These are phyloP conservation scores for Metschnikowia henanensis DNA, from an alignment of 805 yeast genomes.

Conservation along the genomic window DNA sequence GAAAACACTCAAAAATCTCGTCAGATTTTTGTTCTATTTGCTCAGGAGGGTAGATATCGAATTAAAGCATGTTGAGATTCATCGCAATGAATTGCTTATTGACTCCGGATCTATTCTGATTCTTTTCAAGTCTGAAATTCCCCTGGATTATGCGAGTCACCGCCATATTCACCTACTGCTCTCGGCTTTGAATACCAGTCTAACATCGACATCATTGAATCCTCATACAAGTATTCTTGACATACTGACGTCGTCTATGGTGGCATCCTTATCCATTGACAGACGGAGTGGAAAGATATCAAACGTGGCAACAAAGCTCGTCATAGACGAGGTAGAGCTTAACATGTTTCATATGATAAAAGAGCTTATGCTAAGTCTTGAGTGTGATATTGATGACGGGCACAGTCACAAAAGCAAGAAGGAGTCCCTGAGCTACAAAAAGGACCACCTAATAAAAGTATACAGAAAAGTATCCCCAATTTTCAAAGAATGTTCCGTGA, in stretches of 20 bases:
- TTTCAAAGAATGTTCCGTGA: constrained; percentile 16
- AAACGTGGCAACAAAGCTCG: constrained; percentile 8
- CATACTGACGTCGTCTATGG: constrained; percentile 10
- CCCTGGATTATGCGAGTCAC: not conserved
- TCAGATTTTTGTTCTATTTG: not conserved
- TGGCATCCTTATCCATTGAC: constrained; percentile 7
- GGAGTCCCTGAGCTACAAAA: not conserved
- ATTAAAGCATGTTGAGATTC: constrained; percentile 2
- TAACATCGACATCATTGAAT: not conserved
- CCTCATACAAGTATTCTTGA: not conserved
- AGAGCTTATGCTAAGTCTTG: not conserved
- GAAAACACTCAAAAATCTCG: not conserved
- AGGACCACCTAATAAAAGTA: constrained; percentile 2
- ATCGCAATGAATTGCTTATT: not conserved
- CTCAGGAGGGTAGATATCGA: constrained; percentile 10
- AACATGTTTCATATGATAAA: constrained; percentile 8
- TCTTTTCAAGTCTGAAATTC: not conserved
- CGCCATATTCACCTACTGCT: not conserved
- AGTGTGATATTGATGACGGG: not conserved
- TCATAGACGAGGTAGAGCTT: constrained; percentile 13
- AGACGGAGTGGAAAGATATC: constrained; percentile 9
- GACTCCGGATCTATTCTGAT: constrained; percentile 6
- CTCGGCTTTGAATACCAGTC: not conserved
- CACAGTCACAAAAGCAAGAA: not conserved
- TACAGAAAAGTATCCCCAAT: constrained; percentile 13